Conservation (phyloP, 768 basidiomycete species). For the Crassisporium funariophilum region DNA sequence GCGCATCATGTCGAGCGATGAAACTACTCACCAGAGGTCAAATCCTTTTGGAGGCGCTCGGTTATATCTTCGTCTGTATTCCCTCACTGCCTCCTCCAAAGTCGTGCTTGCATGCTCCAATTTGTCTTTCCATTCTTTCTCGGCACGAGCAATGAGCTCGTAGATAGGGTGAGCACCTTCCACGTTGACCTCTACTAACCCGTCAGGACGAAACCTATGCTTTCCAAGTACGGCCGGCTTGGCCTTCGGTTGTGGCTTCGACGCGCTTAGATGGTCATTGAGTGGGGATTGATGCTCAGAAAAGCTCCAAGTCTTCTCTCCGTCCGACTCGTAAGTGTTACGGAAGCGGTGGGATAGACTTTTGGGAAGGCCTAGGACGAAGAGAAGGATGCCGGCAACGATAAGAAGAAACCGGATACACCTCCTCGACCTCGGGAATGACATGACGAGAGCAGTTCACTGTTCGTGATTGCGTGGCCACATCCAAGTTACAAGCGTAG, state of each 20-base stretch:
- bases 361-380: no score
- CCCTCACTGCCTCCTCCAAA: slow-evolving; percentile 69
- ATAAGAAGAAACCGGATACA: slow-evolving; percentile 8
- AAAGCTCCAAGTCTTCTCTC: neutral
- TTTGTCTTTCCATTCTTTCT: slow-evolving; percentile 57
- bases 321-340: neutral
- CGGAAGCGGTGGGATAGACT: slow-evolving; percentile 7
- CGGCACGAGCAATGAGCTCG: slow-evolving; percentile 71
- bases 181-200: slow-evolving; percentile 42
- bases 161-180: slow-evolving; percentile 72
- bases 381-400: slow-evolving; percentile 1
- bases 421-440: slow-evolving; percentile 11
- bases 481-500: slow-evolving; percentile 7
- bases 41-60: slow-evolving; percentile 85
- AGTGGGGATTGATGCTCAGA: neutral
- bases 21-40: slow-evolving; percentile 69
- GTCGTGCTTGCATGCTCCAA: slow-evolving; percentile 74
- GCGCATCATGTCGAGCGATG: neutral
- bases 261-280: neutral
- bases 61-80: slow-evolving; percentile 77
- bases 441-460: slow-evolving; percentile 8
- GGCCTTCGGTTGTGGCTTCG: neutral
- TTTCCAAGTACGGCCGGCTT: slow-evolving; percentile 20
- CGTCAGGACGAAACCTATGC: slow-evolving; percentile 38
- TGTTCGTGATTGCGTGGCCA: neutral